These are phyloP conservation scores for Zasmidium cellare DNA, from an alignment of 2,329 filamentous ascomycete genomes.

Conservation along the genomic window DNA sequence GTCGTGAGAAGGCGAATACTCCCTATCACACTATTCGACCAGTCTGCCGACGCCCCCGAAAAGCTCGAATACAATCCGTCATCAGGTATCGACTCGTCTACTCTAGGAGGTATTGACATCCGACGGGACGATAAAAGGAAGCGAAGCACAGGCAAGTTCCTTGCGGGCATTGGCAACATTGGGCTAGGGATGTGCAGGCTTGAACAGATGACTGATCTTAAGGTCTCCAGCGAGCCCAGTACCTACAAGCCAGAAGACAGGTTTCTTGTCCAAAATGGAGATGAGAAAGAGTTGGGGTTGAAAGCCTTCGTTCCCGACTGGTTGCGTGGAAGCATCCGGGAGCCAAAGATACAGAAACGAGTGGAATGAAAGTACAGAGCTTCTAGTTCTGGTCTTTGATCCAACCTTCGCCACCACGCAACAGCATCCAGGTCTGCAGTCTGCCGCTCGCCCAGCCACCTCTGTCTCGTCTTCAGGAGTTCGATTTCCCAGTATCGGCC, in stretches of 20 bases:
- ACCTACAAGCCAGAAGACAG: slow-evolving; percentile 58
- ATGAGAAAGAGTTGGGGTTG: slow-evolving; percentile 36
- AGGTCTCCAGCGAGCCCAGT: slow-evolving; percentile 66
- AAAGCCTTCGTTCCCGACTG: slow-evolving; percentile 77
- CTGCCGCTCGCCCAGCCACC: slow-evolving; percentile 46
- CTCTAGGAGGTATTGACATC: slow-evolving; percentile 48
- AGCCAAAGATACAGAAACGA: slow-evolving; percentile 40
- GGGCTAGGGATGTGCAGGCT: slow-evolving; percentile 84
- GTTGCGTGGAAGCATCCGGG: slow-evolving; percentile 52
- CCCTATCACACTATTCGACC: slow-evolving; percentile 71
- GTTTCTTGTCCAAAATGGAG: slow-evolving; percentile 40
- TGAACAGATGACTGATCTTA: slow-evolving; percentile 84
- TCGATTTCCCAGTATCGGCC: slow-evolving; percentile 45
- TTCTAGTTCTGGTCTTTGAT: slow-evolving; percentile 8
- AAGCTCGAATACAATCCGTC: slow-evolving; percentile 51
- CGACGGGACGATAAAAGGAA: slow-evolving; percentile 53
- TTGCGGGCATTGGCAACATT: slow-evolving; percentile 77
- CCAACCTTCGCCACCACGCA: slow-evolving; percentile 28
- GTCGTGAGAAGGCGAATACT: slow-evolving; percentile 89
- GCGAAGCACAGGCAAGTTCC: slow-evolving; percentile 77
- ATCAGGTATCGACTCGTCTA: neutral
- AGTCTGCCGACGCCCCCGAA: slow-evolving; percentile 41
- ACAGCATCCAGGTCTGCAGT: slow-evolving; percentile 36
- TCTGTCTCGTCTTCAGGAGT: slow-evolving; percentile 41
- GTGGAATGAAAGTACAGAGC: slow-evolving; percentile 22